These are phyloP conservation scores for Aspergillus coremiiformis DNA, from an alignment of 495 filamentous ascomycete species.

Conservation along the genomic window DNA sequence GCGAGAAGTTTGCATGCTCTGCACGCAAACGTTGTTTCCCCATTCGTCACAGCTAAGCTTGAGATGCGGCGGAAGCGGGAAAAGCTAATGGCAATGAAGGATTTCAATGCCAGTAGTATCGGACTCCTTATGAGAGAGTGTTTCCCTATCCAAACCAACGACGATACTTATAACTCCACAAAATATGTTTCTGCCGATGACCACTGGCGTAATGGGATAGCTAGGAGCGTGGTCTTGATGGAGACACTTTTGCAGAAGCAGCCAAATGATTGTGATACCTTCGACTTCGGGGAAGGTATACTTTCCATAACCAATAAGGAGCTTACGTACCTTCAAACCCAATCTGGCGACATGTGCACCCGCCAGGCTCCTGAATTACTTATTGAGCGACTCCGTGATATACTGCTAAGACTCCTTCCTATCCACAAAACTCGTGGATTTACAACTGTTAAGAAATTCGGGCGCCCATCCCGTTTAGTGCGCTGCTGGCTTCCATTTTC, in stretches of 20 bases:
- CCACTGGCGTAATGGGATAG: slow-evolving; percentile 65
- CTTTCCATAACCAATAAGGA: slow-evolving; percentile 58
- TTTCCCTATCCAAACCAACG: slow-evolving; percentile 31
- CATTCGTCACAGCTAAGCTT: slow-evolving; percentile 59
- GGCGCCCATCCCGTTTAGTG: slow-evolving; percentile 65
- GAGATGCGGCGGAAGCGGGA: slow-evolving; percentile 64
- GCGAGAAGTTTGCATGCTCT: slow-evolving; percentile 56
- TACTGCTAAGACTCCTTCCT: slow-evolving; percentile 55
- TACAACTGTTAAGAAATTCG: slow-evolving; percentile 48
- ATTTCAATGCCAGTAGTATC: slow-evolving; percentile 76
- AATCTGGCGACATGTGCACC: slow-evolving; percentile 12
- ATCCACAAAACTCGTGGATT: slow-evolving; percentile 47
- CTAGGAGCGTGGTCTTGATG: slow-evolving; percentile 69
- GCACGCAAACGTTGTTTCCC: slow-evolving; percentile 52
- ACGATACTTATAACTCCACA: background rate
- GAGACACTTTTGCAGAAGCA: slow-evolving; percentile 58
- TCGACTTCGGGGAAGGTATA: slow-evolving; percentile 70
- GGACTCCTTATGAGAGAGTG: slow-evolving; percentile 81
- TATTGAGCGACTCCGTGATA: slow-evolving; percentile 55
- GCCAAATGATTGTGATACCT: slow-evolving; percentile 38
- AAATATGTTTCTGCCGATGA: slow-evolving; percentile 21
- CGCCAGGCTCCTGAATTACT: slow-evolving; percentile 48
- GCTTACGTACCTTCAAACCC: slow-evolving; percentile 35
- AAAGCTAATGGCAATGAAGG: slow-evolving; percentile 56
- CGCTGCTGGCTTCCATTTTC: slow-evolving; percentile 82